A percentile compares a stretch with the other conserved stretches of the same genome.
phyloP scores from a whole-genome alignment of 2,329 filamentous ascomycete genomes.

The Aureobasidium zeae region DNA sequence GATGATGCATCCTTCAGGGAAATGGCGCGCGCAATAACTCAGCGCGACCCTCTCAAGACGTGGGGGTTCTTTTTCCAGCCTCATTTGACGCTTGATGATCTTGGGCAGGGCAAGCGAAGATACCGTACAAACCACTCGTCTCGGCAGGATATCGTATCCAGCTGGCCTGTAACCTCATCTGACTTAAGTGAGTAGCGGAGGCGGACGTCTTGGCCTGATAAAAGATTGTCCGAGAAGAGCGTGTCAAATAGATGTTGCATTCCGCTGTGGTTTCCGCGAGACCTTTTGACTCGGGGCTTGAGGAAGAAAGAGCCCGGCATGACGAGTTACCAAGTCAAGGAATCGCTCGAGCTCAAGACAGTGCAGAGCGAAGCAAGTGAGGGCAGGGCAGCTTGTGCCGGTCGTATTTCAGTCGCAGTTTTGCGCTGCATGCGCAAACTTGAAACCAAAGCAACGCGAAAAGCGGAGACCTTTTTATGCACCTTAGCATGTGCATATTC shows the following conservation, averaged over 20 bases:
- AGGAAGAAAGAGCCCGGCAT: neutral
- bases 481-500: conserved; percentile 9
- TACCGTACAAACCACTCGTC: conserved; percentile 2
- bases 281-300: conserved; percentile 9
- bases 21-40: conserved; percentile 3
- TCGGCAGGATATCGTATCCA: neutral
- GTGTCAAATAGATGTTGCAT: too few relatives aligned
- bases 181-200: neutral
- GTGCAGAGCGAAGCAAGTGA: conserved; percentile 8
- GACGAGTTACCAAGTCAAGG: too few relatives aligned
- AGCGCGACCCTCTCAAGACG: conserved; percentile 2
- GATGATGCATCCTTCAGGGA: conserved; percentile 1
- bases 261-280: neutral
- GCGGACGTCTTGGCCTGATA: conserved; percentile 1
- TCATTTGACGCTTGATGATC: conserved; percentile 7
- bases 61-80: conserved; percentile 12
- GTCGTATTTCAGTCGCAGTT: conserved; percentile 11
- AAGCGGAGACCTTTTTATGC: conserved; percentile 11
- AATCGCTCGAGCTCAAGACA: conserved; percentile 3
- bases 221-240: too few relatives aligned
- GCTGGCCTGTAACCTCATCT: neutral
- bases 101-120: conserved; percentile 14
- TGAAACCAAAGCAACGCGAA: conserved; percentile 15
- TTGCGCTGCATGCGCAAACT: conserved; percentile 14
- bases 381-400: conserved; percentile 9